phyloP scores from a whole-genome alignment of 495 filamentous ascomycete species.

The Neurospora cerealis region DNA sequence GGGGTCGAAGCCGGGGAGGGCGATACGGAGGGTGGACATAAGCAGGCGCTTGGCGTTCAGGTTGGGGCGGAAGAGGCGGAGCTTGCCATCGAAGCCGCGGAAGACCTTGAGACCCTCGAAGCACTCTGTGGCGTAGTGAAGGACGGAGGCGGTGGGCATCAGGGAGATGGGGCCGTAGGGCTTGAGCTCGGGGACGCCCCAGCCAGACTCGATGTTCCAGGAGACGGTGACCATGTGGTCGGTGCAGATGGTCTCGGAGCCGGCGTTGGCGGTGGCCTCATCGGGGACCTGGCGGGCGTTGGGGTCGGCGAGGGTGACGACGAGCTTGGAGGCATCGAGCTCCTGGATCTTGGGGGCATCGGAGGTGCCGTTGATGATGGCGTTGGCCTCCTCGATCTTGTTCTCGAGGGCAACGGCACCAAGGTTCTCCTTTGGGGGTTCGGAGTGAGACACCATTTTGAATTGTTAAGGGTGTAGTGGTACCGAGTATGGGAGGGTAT shows the following conservation, averaged over 20 bases:
- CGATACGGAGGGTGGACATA: conserved; percentile 60
- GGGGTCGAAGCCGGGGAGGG: conserved; percentile 66
- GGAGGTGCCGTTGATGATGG: conserved; percentile 12
- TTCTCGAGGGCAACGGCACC: conserved; percentile 33
- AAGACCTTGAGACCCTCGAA: conserved; percentile 88
- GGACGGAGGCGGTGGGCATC: conserved; percentile 72
- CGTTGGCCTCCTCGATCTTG: conserved; percentile 24
- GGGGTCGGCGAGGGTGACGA: conserved; percentile 51
- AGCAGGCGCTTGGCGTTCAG: conserved; percentile 67
- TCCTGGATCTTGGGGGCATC: conserved; percentile 18
- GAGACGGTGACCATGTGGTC: conserved; percentile 81
- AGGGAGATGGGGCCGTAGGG: conserved; percentile 74
- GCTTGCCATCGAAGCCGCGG: conserved; percentile 68
- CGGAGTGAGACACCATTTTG: conserved; percentile 11
- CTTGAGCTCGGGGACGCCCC: conserved; percentile 66
- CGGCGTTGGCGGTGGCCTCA: conserved; percentile 36
- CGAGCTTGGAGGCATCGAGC: conserved; percentile 67
- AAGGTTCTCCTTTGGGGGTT: conserved; percentile 22
- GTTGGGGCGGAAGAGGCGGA: conserved; percentile 80
- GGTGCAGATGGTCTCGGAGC: conserved; percentile 53
- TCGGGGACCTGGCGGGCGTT: conserved; percentile 58
- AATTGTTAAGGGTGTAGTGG: neutral
- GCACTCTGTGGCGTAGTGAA: conserved; percentile 89
- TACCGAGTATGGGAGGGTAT: neutral
- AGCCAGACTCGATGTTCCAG: conserved; percentile 61